A percentile compares a stretch with the other conserved stretches of the same genome.
Conservation (phyloP, 306 rosid species). For the Astragalus membranaceus region DNA sequence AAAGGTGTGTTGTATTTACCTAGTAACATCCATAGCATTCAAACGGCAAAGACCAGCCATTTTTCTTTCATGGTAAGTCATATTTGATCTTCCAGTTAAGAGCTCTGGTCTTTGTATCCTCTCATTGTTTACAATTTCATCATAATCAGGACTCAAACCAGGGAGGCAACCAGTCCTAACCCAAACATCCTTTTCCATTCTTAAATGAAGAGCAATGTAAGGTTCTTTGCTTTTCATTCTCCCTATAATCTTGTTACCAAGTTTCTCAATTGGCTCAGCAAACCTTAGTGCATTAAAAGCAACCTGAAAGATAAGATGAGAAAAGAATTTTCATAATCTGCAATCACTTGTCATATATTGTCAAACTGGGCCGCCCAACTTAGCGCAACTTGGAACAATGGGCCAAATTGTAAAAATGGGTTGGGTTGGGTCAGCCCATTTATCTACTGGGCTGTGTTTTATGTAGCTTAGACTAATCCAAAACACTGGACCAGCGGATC, state of each 20-base stretch:
- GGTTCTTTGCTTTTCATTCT: slow-evolving; percentile 90
- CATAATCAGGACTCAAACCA: slow-evolving; percentile 57
- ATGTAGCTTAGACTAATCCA: too few species aligned
- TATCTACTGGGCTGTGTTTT: too few species aligned
- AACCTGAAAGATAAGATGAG: slow-evolving; percentile 48
- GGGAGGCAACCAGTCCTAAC: slow-evolving; percentile 98
- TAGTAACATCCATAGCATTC: slow-evolving; percentile 68
- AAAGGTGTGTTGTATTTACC: slow-evolving; percentile 33
- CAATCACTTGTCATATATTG: background rate
- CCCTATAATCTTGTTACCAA: slow-evolving; percentile 68
- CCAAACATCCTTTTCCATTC: slow-evolving; percentile 99
- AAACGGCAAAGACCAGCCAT: slow-evolving; percentile 94
- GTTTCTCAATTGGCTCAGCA: slow-evolving; percentile 67
- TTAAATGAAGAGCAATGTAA: slow-evolving; percentile 81
- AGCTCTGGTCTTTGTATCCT: slow-evolving; percentile 78
- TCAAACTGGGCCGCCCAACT: too few species aligned
- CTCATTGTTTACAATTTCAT: slow-evolving; percentile 69
- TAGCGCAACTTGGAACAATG: too few species aligned
- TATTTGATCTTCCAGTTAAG: slow-evolving; percentile 78
- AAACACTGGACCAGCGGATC: too few species aligned
- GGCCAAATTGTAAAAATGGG: too few species aligned
- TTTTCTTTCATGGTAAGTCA: slow-evolving; percentile 86
- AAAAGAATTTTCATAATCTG: slow-evolving; percentile 7
- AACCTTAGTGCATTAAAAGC: slow-evolving; percentile 93
- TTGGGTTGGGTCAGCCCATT: too few species aligned